These are phyloP conservation scores for Ustilago shanxiensis DNA, from an alignment of 1,284 basidiomycete genomes.

Conservation along the genomic window DNA sequence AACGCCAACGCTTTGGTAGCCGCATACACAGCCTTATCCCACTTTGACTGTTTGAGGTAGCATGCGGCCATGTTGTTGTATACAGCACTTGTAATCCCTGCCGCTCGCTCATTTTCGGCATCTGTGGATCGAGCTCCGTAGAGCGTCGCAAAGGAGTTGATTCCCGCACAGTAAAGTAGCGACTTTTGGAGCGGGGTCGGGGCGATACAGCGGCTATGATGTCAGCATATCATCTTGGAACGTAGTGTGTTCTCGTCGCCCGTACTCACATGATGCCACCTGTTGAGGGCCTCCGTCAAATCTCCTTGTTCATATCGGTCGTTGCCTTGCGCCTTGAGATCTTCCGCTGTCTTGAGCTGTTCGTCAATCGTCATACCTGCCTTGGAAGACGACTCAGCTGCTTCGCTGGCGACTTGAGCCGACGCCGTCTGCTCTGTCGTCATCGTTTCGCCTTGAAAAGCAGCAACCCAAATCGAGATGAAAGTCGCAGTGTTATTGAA, in stretches of 20 bases:
- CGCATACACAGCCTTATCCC: constrained; percentile 46
- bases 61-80: constrained; percentile 55
- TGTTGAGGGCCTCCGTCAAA: constrained; percentile 28
- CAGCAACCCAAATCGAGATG: too few relatives aligned
- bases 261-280: constrained; percentile 54
- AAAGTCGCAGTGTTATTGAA: too few relatives aligned
- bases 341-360: constrained; percentile 31
- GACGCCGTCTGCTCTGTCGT: too few relatives aligned
- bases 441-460: too few relatives aligned
- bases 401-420: too few relatives aligned
- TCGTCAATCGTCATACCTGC: constrained; percentile 30
- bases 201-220: too few relatives aligned
- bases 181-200: too few relatives aligned
- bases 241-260: not conserved
- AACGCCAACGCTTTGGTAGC: constrained; percentile 40
- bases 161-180: constrained; percentile 48
- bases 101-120: constrained; percentile 39
- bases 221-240: too few relatives aligned
- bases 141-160: constrained; percentile 51
- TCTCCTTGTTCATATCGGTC: constrained; percentile 26
- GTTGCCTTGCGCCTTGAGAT: constrained; percentile 45
- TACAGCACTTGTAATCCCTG: constrained; percentile 38
- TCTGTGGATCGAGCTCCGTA: constrained; percentile 46
- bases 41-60: constrained; percentile 41
- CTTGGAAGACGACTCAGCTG: not conserved